Base-by-base conservation (phyloP, 148 eudicot species). In the Camellia japonica region DNA sequence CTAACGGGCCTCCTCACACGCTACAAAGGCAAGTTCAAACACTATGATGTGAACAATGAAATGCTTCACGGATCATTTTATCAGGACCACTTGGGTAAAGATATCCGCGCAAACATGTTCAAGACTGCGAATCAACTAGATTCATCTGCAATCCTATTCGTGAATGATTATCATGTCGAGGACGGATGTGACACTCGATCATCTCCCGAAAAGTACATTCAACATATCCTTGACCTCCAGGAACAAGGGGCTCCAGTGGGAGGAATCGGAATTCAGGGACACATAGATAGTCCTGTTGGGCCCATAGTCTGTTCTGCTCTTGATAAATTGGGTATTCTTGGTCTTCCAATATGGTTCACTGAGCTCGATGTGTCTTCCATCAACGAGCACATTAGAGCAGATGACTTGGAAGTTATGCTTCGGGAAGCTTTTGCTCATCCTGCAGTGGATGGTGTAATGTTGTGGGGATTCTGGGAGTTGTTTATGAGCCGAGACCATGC, bases 381-480 rank as follows among this genome's bases (percentile, higher is more conserved):
- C 2, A 96, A 93, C 44, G 99, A 96, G 82, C 82, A 79, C 71
- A 80, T 92, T 47, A 81, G 99, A 56, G 99, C 94, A 0, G 99
- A 96, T 62, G 99, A 96, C 79, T 80, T 96, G 79, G 99, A 96
- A 80, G 97, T 92, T 52, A 96, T 96, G 99, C 90, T 96, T 60
- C 82, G 99, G 54, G 99, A 96, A 75, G 91, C 87, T 13, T 93
- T 74, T 81, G 99, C 98, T 44, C 99, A 96, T 82, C 99, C 99
- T 1, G 91, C 95, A 0, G 99, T 96, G 6, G 97, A 89, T 6
- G 99, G 98, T 2, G 67, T 93, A 3, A 82, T 96, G 93, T 46
- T 96, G 47, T 96, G 99, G 99, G 99, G 99, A 11, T 92, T 93
- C 63, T 96, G 99, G 99, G 99, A 96, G 90, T 58, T 93, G 73